Evolutionary conservation across 2,329 filamentous ascomycete genomes (phyloP), one percentile per base, ranked within the genome.

Genomic region (Talaromyces sp.): DNA sequence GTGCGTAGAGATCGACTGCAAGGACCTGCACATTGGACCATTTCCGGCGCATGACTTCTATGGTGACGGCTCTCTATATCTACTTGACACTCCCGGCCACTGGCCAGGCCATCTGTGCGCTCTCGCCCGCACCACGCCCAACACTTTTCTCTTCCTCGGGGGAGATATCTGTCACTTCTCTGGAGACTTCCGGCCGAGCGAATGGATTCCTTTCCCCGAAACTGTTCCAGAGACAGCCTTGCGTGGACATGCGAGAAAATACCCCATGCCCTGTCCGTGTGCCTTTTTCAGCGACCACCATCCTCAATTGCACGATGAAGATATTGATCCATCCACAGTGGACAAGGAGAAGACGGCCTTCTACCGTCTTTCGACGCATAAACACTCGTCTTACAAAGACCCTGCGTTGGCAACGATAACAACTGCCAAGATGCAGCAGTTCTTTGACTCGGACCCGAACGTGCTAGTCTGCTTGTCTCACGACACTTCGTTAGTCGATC

Each of bases 251-350:
- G 30, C 57, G 27, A 47, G 31, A 27, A 59, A 59, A 36, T 59
- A 51, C 36, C 57, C 57, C 30, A 51, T 59, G 30, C 44, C 44
- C 5, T 59, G 57, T 34, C 57, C 57, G 6, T 59, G 57, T 47
- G 31, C 42, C 23, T 52, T 51, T 28, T 59, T 59, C 57, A 59
- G 44, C 42, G 57, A 59, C n/a, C 42, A 59, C n/a, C 57, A 59
- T 14, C 57, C 57, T 16, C 57, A 52, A 52, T 44, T 57, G 14
- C 56, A 57, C 18, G 34, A 57, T 31, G 56, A 57, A 9, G 56
- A 57, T n/a, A 44, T 57, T 3, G 57, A 51, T 50, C 23, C 44
- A 50, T 50, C n/a, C n/a, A 18, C 23, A 16, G 44, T 50, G 4
- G 44, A 50, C 23, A 27, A 55, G 18, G 31, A 31, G 2, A 34